Evolutionary conservation across 352 stramenopile genomes (phyloP).

Genomic region (Phytophthora nicotianae): DNA sequence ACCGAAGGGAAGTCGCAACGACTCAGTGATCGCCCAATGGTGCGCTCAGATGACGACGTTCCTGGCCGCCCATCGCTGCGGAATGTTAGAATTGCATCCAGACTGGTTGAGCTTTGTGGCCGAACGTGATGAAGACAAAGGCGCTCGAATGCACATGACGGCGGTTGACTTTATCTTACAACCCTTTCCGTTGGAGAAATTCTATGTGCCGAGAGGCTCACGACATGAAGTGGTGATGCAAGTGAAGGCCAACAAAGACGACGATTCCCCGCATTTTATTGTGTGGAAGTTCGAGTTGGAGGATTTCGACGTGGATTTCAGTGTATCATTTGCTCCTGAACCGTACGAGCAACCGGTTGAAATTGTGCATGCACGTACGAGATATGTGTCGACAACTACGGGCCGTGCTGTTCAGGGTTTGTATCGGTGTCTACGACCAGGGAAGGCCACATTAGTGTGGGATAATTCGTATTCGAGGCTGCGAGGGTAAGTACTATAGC

Average conservation of each 20-base stretch:
- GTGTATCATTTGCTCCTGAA: conserved; percentile 56
- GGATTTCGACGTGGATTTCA: conserved; percentile 84
- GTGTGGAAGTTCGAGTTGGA: conserved; percentile 88
- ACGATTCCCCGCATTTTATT: conserved; percentile 51
- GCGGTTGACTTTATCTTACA: conserved; percentile 86
- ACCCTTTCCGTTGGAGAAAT: conserved; percentile 76
- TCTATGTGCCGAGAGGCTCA: conserved; percentile 51
- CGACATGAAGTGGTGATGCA: conserved; percentile 53
- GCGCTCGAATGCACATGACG: conserved; percentile 69
- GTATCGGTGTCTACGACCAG: conserved; percentile 62
- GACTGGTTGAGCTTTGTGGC: conserved; percentile 68
- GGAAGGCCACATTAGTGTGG: conserved; percentile 69
- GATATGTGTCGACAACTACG: conserved; percentile 56
- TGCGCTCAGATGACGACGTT: conserved; percentile 68
- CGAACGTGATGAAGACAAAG: conserved; percentile 51
- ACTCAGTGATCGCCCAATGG: conserved; percentile 67
- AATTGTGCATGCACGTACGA: conserved; percentile 66
- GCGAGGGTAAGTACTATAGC: conserved; percentile 46
- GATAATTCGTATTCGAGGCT: conserved; percentile 86
- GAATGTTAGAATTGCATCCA: conserved; percentile 36
- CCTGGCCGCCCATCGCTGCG: conserved; percentile 34
- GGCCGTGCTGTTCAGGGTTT: conserved; percentile 68
- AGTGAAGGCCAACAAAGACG: conserved; percentile 43
- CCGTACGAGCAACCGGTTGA: conserved; percentile 50
- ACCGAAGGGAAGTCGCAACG: conserved; percentile 47